Evolutionary conservation across 2,329 filamentous ascomycete genomes (phyloP), one percentile per base, ranked within the genome.

Genomic region (Calonectria hongkongensis): DNA sequence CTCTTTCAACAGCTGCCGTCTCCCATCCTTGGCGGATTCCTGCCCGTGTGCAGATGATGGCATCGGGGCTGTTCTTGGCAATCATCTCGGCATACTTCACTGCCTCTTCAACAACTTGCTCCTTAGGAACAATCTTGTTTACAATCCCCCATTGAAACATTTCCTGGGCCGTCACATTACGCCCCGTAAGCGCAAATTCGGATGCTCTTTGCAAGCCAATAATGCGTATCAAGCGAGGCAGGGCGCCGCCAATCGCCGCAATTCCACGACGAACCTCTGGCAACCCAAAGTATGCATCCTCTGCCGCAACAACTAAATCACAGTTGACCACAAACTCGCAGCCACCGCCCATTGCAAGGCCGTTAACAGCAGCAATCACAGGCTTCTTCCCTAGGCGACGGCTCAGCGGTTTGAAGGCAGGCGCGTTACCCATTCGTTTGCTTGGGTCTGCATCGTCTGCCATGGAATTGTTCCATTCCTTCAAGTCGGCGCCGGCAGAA

Each of bases 1-100:
- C 76, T 89, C 78, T 67, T 83, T 92, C 74, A 89, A 88, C 81
- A 92, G 91, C 1, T 89, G 92, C 16, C 90, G 88, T 88, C 79
- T 94, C 92, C 92, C 92, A 94, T 0, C 92, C 93, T 76, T 93
- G 82, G 81, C 92, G 91, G 48, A 95, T 80, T 0, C 93, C 93
- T 79, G 92, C 91, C 10, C 93, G 86, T 68, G 87, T 92, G 21
- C 94, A 92, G 77, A 95, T 89, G 28, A 95, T 90, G 25, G 92
- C 88, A 82, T 95, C 94, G 1, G 93, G 94, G 75, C 91, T 93
- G 80, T 93, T 92, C 72, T 80, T 88, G 7, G 89, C 89, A 77
- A 95, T 90, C 79, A 85, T 82, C 66, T 82, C 83, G 6, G 93
- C 93, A 78, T 92, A 84, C 73, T 85, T 84, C 36, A 95, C 77